Evolutionary conservation across 2,329 filamentous ascomycete species (phyloP).

Genomic region (Xylariaceae sp.): DNA sequence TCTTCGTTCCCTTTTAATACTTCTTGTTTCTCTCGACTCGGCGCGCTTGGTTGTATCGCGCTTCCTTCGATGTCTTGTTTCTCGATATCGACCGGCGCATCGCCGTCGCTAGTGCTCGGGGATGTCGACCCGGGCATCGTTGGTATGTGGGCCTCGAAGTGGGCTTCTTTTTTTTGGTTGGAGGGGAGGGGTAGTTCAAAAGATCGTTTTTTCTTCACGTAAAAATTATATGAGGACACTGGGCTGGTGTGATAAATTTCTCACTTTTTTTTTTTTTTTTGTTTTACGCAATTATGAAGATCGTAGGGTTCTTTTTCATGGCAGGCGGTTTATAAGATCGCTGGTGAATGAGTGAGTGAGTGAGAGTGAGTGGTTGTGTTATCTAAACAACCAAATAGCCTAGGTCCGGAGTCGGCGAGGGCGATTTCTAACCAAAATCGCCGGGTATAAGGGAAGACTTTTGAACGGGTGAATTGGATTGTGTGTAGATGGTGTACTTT

Average conservation of each 20-base stretch:
- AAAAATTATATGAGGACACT: background rate
- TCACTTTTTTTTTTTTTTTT: background rate
- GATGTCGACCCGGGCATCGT: slow-evolving; percentile 19
- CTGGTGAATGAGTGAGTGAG: too few species aligned
- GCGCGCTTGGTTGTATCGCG: background rate
- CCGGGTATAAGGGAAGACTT: too few species aligned
- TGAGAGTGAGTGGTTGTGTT: too few species aligned
- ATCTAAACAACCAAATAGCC: too few species aligned
- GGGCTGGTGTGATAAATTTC: background rate
- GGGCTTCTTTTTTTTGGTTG: background rate
- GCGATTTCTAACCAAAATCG: too few species aligned
- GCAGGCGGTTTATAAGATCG: background rate
- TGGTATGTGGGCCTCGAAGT: background rate
- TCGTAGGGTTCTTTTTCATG: background rate
- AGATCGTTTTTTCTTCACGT: background rate
- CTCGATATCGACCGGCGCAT: slow-evolving; percentile 25
- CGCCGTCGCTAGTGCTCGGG: slow-evolving; percentile 22
- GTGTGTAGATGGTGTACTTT: too few species aligned
- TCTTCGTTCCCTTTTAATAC: slow-evolving; percentile 3
- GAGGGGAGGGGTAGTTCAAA: too few species aligned
- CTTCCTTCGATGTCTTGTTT: slow-evolving; percentile 16
- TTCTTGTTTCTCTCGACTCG: background rate
- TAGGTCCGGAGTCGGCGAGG: too few species aligned
- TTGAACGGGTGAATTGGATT: too few species aligned
- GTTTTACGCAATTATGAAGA: slow-evolving; percentile 5